These are phyloP conservation scores for Curvularia hawaiiensis DNA, from an alignment of 2,329 filamentous ascomycete species.

Conservation along the genomic window DNA sequence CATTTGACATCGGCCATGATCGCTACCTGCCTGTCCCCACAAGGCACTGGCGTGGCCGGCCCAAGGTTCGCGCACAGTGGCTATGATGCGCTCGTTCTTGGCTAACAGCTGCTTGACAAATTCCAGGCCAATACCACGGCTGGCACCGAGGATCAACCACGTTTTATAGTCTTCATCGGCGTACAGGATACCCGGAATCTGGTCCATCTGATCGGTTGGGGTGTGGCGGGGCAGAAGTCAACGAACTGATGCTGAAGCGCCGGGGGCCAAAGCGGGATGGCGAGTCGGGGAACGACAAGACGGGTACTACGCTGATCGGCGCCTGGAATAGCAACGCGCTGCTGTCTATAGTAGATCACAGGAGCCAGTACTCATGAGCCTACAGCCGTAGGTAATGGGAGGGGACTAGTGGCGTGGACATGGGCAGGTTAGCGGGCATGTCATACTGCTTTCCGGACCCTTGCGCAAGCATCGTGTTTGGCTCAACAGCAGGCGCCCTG, in stretches of 20 bases:
- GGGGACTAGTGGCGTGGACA: conserved; percentile 10
- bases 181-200: conserved; percentile 51
- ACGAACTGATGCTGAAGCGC: conserved; percentile 7
- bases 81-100: conserved; percentile 56
- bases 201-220: conserved; percentile 44
- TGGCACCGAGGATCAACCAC: conserved; percentile 55
- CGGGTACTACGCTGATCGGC: conserved; percentile 3
- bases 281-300: neutral
- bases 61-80: conserved; percentile 55
- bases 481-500: conserved; percentile 16
- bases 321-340: conserved; percentile 10
- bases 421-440: conserved; percentile 16
- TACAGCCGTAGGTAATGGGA: conserved; percentile 1
- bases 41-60: conserved; percentile 48
- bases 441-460: conserved; percentile 18
- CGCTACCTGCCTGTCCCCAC: conserved; percentile 50
- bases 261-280: conserved; percentile 3
- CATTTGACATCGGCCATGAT: conserved; percentile 54
- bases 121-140: conserved; percentile 57
- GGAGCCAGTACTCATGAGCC: conserved; percentile 11
- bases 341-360: conserved; percentile 13
- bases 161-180: conserved; percentile 50
- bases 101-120: conserved; percentile 57
- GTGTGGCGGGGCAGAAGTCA: conserved; percentile 20
- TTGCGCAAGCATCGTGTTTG: conserved; percentile 10